Conservation (phyloP, 768 basidiomycete genomes). For the Coprinopsis cinerea region DNA sequence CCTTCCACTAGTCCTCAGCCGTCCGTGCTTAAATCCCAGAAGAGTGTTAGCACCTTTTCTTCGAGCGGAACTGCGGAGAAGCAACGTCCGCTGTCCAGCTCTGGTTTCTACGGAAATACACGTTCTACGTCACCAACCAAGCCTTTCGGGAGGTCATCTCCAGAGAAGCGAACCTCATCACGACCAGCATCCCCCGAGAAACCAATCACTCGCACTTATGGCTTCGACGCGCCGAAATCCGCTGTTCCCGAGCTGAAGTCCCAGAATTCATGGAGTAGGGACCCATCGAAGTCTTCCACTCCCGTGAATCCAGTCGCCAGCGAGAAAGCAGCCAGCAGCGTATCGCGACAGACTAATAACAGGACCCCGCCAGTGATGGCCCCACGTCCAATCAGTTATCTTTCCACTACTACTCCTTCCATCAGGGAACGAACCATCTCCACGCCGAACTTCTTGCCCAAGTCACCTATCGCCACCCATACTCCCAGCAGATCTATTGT, state of each 20-base stretch:
- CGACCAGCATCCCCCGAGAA: slow-evolving; percentile 13
- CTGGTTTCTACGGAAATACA: not conserved
- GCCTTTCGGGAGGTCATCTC: not conserved
- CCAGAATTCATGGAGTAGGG: not conserved
- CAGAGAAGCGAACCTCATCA: slow-evolving; percentile 8
- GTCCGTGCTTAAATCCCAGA: not conserved
- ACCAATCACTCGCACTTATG: slow-evolving; percentile 3
- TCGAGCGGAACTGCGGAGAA: not conserved
- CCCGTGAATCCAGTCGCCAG: not conserved
- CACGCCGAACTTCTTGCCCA: slow-evolving; percentile 13
- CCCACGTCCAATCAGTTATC: slow-evolving; percentile 2
- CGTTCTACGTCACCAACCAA: not conserved
- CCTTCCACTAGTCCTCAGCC: slow-evolving; percentile 9
- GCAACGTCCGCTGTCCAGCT: slow-evolving; percentile 3
- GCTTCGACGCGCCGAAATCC: not conserved
- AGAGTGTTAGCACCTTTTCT: slow-evolving; percentile 3
- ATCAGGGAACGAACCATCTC: slow-evolving; percentile 16
- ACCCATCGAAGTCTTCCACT: not conserved
- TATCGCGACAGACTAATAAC: not conserved
- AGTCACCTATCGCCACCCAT: slow-evolving; percentile 16
- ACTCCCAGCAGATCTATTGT: slow-evolving; percentile 29
- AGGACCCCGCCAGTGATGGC: not conserved
- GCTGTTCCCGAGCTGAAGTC: not conserved
- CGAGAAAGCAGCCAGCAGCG: not conserved
- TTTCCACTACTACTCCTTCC: slow-evolving; percentile 12